These are phyloP conservation scores for Penicillium pulvis DNA, from an alignment of 495 filamentous ascomycete species.

Conservation along the genomic window DNA sequence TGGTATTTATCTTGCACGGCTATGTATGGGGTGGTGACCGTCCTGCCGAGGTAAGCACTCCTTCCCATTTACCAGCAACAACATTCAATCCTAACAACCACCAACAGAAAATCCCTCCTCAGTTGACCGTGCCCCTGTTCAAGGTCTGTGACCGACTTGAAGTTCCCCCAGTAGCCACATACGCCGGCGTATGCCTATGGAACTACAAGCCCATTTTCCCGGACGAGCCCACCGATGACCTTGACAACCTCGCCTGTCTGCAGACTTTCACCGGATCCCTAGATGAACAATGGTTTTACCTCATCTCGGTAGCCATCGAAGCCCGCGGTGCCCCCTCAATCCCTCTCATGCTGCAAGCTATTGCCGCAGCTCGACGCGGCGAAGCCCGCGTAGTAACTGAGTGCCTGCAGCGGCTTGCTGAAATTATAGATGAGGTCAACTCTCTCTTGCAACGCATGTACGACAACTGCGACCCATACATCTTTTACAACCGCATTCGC, in stretches of 20 bases:
- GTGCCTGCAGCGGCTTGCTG: conserved; percentile 75
- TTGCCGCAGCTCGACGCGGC: conserved; percentile 72
- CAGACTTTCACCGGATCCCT: conserved; percentile 92
- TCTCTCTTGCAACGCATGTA: conserved; percentile 79
- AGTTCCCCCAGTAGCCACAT: conserved; percentile 91
- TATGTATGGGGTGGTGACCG: conserved; percentile 94
- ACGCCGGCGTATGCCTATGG: conserved; percentile 89
- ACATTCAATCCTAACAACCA: background rate
- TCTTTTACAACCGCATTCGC: conserved; percentile 92
- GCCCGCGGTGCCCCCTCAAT: conserved; percentile 88
- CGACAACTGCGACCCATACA: conserved; percentile 87
- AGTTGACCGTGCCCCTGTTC: conserved; percentile 82
- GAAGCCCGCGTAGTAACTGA: conserved; percentile 71
- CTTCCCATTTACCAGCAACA: background rate
- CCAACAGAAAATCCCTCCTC: conserved; percentile 75
- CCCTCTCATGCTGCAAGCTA: conserved; percentile 83
- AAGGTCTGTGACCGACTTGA: conserved; percentile 78
- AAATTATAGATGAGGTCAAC: conserved; percentile 82
- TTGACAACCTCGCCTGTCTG: conserved; percentile 82
- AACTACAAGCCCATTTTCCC: conserved; percentile 90
- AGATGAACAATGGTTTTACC: conserved; percentile 98
- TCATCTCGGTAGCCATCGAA: conserved; percentile 94
- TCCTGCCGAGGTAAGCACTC: conserved; percentile 65
- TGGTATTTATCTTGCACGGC: conserved; percentile 86
- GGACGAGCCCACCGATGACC: conserved; percentile 74